Evolutionary conservation across 2,329 filamentous ascomycete species (phyloP).

Genomic region (Epichloe festucae): DNA sequence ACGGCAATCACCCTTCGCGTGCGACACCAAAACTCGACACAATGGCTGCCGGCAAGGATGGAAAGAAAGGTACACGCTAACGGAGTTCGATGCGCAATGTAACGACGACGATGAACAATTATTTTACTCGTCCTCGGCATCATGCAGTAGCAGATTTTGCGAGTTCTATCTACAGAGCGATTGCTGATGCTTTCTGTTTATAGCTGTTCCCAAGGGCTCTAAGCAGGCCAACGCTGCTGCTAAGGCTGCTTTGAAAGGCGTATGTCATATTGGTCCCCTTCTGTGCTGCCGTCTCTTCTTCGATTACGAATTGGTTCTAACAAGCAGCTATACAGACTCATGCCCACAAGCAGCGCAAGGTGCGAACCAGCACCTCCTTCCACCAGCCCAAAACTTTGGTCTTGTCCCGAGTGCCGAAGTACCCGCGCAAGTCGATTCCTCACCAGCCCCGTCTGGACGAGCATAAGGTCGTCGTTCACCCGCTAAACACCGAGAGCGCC

Average conservation of each 20-base stretch:
- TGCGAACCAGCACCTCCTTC: constrained; percentile 87
- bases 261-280: constrained; percentile 39
- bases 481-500: constrained; percentile 97
- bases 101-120: constrained; percentile 6
- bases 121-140: constrained; percentile 24
- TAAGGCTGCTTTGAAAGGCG: constrained; percentile 91
- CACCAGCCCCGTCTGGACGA: constrained; percentile 86
- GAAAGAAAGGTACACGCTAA: constrained; percentile 36
- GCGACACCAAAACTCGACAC: constrained; percentile 10
- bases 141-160: constrained; percentile 65
- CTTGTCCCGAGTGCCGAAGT: constrained; percentile 84
- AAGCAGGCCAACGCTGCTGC: constrained; percentile 91
- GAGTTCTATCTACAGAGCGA: constrained; percentile 59
- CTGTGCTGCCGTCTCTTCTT: not conserved
- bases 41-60: constrained; percentile 26
- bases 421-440: constrained; percentile 89
- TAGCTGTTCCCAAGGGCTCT: constrained; percentile 49
- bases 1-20: not conserved
- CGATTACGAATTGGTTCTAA: not conserved
- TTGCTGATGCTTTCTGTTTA: constrained; percentile 52
- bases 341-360: constrained; percentile 79
- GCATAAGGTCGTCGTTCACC: constrained; percentile 96
- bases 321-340: constrained; percentile 26
- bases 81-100: constrained; percentile 5
- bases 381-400: constrained; percentile 94